Conservation (phyloP, 2,329 filamentous ascomycete species). For the Microcera coccophila region DNA sequence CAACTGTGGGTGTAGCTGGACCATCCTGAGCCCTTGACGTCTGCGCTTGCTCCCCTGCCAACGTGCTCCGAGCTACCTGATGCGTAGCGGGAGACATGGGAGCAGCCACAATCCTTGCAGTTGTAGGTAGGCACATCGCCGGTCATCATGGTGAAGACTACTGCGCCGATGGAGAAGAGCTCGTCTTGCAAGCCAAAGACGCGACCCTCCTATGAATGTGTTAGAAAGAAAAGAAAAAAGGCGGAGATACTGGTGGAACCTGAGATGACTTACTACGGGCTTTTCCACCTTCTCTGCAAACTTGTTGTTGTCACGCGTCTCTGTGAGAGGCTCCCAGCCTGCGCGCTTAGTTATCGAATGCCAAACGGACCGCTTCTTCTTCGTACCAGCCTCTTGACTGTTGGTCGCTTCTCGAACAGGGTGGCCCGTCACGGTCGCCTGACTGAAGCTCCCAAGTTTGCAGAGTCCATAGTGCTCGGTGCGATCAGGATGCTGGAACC, state of each 20-base stretch:
- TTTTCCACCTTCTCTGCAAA: slow-evolving; percentile 6
- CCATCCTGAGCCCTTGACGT: slow-evolving; percentile 17
- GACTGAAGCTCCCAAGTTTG: slow-evolving; percentile 49
- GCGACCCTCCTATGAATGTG: slow-evolving; percentile 24
- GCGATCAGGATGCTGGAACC: slow-evolving; percentile 46
- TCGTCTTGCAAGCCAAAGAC: slow-evolving; percentile 38
- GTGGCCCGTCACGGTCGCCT: slow-evolving; percentile 40
- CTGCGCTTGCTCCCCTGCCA: slow-evolving; percentile 16
- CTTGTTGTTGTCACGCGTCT: slow-evolving; percentile 3
- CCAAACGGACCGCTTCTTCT: too few species aligned
- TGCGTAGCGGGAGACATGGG: slow-evolving; percentile 29
- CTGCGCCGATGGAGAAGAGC: slow-evolving; percentile 35
- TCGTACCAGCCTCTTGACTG: too few species aligned
- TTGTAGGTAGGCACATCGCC: slow-evolving; percentile 14
- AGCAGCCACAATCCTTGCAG: slow-evolving; percentile 22
- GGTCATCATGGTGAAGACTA: slow-evolving; percentile 43
- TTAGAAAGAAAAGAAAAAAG: background rate
- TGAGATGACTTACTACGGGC: slow-evolving; percentile 8
- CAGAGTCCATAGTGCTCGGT: slow-evolving; percentile 50
- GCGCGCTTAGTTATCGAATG: slow-evolving; percentile 10
- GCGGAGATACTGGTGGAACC: too few species aligned
- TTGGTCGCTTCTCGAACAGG: too few species aligned
- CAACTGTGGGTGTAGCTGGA: slow-evolving; percentile 16
- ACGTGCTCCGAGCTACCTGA: slow-evolving; percentile 26
- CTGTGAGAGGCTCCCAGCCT: slow-evolving; percentile 13